Evolutionary conservation across 73 alveolate genomes (phyloP).

Genomic region (Blepharisma stoltei): DNA sequence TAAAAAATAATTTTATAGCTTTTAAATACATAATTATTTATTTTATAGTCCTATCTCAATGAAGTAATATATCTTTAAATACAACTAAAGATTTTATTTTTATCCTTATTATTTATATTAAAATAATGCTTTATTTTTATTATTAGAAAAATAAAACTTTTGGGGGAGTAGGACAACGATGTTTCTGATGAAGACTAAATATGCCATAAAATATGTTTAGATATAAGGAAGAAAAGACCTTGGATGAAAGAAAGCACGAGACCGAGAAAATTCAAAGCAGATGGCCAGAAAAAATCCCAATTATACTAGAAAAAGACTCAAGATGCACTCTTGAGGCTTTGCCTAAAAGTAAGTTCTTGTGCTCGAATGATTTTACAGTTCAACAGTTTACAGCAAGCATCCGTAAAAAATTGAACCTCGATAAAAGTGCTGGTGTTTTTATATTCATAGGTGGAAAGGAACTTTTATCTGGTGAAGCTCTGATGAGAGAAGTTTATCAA

Average conservation of each 20-base stretch:
- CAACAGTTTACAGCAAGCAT: slow-evolving; percentile 66
- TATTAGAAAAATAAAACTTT: too few species aligned
- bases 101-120: too few species aligned
- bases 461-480: slow-evolving; percentile 55
- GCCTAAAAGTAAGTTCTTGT: slow-evolving; percentile 74
- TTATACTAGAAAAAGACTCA: slow-evolving; percentile 73
- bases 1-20: too few species aligned
- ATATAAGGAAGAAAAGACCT: not conserved
- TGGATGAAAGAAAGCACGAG: slow-evolving; percentile 61
- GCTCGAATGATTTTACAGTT: slow-evolving; percentile 65
- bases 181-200: not conserved
- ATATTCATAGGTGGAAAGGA: slow-evolving; percentile 65
- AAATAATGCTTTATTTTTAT: too few species aligned
- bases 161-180: too few species aligned
- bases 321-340: slow-evolving; percentile 57
- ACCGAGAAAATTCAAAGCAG: slow-evolving; percentile 51
- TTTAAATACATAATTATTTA: too few species aligned
- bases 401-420: slow-evolving; percentile 64
- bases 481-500: slow-evolving; percentile 62
- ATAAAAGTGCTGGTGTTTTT: slow-evolving; percentile 61
- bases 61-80: too few species aligned
- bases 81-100: too few species aligned
- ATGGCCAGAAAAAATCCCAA: slow-evolving; percentile 78
- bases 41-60: too few species aligned
- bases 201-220: slow-evolving; percentile 19